Conservation (phyloP, 192 early-diverging fungal genomes). For the Pilobolus umbonatus region DNA sequence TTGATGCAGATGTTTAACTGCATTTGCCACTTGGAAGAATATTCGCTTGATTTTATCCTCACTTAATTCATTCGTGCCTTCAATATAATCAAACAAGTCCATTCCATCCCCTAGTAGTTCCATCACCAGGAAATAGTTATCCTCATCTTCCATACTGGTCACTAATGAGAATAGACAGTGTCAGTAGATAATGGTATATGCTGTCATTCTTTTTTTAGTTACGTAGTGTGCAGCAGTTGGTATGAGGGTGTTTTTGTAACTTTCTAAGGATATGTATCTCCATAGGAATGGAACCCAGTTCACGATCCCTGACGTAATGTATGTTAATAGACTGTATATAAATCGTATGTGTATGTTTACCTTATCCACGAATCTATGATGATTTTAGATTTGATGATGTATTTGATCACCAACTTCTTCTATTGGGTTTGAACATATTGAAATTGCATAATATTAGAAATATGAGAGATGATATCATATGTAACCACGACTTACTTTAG, state of each 20-base stretch:
- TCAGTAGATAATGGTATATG: no score
- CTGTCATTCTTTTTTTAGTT: constrained; percentile 25
- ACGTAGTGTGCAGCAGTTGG: constrained; percentile 45
- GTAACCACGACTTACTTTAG: constrained; percentile 32
- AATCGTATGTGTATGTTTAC: background rate
- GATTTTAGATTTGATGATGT: constrained; percentile 59
- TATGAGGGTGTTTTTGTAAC: constrained; percentile 39
- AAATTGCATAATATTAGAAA: background rate
- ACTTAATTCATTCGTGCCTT: constrained; percentile 29
- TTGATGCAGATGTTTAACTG: constrained; percentile 44
- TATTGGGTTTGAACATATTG: background rate
- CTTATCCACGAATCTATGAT: constrained; percentile 59
- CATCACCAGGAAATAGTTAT: constrained; percentile 63
- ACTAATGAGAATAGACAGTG: constrained; percentile 23
- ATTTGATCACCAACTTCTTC: constrained; percentile 60
- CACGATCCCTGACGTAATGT: constrained; percentile 39
- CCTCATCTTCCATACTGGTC: constrained; percentile 66
- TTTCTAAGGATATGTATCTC: constrained; percentile 69
- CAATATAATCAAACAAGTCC: constrained; percentile 48
- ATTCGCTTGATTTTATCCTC: constrained; percentile 26
- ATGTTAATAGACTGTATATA: background rate
- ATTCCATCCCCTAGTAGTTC: constrained; percentile 38
- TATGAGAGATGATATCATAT: constrained; percentile 2
- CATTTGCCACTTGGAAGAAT: constrained; percentile 33
- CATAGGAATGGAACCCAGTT: constrained; percentile 56